Evolutionary conservation across 202 grass and related monocot species (phyloP), one percentile per base, ranked within the genome.

Genomic region (Alloteropsis angusta): DNA sequence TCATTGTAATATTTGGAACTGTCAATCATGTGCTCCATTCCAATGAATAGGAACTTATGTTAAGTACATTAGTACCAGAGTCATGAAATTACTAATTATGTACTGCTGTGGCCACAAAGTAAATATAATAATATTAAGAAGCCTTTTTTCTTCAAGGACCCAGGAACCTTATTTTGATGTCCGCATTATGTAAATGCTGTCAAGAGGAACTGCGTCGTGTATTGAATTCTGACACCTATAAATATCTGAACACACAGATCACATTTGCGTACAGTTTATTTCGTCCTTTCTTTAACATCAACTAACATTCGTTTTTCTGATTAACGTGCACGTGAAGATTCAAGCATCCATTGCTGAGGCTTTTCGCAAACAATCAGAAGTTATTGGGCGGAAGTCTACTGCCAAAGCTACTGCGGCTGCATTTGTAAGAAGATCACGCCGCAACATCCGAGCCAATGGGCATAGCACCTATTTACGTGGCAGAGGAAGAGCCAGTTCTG

Each of bases 261-360:
- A 17, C 12, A 58, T 57, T 41, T 38, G 23, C 25, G 1, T 62
- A 38, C 61, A 67, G 21, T 81, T 47, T 81, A n/a, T 36, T 74
- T 74, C 23, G 61, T 50, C 39, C 15, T 30, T 12, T 60, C 26
- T 74, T 23, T 79, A 55, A 76, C 23, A 43, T 44, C n/a, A 67
- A 28, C 37, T 79, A 1, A 37, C 30, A 36, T 43, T 68, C 18
- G 34, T 67, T 56, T 70, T 70, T 16, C 37, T 75, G 25, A 44
- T 75, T 71, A 34, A 66, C 34, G 26, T 54, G 30, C 66, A 21
- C 21, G 54, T 80, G 54, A 60, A 95, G 92, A 95, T 95, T 74
- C 92, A 95, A 95, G 92, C 78, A 82, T 86, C 84, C 19, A 95
- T 95, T 80, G 86, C 88, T 35, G 88, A 95, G 45, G 83, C 92